phyloP scores from a whole-genome alignment of 345 rosid genomes.

The Anacardium occidentale region DNA sequence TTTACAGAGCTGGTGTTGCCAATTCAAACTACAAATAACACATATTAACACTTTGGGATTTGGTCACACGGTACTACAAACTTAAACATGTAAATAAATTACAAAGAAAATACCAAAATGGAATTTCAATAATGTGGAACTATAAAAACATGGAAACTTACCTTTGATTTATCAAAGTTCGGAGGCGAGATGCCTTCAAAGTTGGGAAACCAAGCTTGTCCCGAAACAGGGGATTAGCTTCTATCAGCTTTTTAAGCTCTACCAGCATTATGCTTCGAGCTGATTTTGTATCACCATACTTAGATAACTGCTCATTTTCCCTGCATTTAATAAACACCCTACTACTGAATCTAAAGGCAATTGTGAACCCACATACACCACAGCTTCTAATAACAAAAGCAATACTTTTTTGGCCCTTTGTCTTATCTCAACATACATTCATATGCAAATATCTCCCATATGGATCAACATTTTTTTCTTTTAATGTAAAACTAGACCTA shows the following conservation, averaged over 20 bases:
- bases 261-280: slow-evolving; percentile 35
- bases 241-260: slow-evolving; percentile 35
- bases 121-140: not conserved
- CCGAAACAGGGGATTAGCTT: slow-evolving; percentile 35
- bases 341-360: not conserved
- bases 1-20: slow-evolving; percentile 81
- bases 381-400: not conserved
- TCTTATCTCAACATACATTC: not conserved
- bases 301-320: slow-evolving; percentile 35
- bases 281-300: slow-evolving; percentile 37
- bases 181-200: slow-evolving; percentile 29
- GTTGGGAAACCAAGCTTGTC: slow-evolving; percentile 36
- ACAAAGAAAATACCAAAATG: not conserved
- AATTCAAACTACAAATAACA: slow-evolving; percentile 49
- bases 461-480: not conserved
- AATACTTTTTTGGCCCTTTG: not conserved
- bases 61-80: slow-evolving; percentile 52
- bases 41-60: not conserved
- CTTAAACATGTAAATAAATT: slow-evolving; percentile 31
- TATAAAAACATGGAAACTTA: not conserved
- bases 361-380: not conserved
- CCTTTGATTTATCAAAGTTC: slow-evolving; percentile 42
- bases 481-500: not conserved
- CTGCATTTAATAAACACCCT: slow-evolving; percentile 13
- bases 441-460: not conserved